These are phyloP conservation scores for Prototheca cutis DNA, from an alignment of 163 green algal species.

Conservation along the genomic window DNA sequence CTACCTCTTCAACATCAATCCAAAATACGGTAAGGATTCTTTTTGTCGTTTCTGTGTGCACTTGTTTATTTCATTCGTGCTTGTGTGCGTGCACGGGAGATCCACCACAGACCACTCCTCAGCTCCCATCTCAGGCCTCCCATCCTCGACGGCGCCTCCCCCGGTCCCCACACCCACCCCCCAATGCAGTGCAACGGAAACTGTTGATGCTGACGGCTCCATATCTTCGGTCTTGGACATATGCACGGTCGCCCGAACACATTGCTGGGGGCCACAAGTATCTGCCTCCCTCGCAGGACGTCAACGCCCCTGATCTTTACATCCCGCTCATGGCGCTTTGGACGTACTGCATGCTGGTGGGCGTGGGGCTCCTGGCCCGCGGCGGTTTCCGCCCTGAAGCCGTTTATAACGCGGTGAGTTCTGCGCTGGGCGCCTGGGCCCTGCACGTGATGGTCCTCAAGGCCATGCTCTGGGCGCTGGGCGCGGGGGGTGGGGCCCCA, in stretches of 20 bases:
- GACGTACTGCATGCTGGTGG: conserved; percentile 63
- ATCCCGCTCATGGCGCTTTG: conserved; percentile 79
- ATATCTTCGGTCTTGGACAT: conserved; percentile 74
- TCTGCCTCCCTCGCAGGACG: conserved; percentile 72
- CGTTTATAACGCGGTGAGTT: conserved; percentile 54
- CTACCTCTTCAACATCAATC: conserved; percentile 71
- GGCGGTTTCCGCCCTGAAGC: conserved; percentile 51
- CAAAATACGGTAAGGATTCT: conserved; percentile 75
- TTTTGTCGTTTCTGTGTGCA: no score
- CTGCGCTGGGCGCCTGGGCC: conserved; percentile 42
- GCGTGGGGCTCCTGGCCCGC: conserved; percentile 1
- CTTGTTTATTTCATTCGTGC: no score
- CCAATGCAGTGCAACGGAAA: conserved; percentile 69
- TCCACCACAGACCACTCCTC: not conserved
- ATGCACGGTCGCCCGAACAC: conserved; percentile 72
- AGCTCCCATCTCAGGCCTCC: no score
- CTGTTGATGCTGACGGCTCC: conserved; percentile 80
- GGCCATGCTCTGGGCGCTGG: conserved; percentile 55
- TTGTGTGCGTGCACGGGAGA: no score
- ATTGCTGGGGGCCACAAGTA: conserved; percentile 71
- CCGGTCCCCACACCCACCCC: not conserved
- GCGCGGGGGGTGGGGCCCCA: conserved; percentile 48
- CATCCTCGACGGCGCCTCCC: no score
- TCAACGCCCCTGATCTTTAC: conserved; percentile 94
- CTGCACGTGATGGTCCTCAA: conserved; percentile 64